Evolutionary conservation across 352 stramenopile species (phyloP).

Genomic region (Phytophthora macrochlamydospora): DNA sequence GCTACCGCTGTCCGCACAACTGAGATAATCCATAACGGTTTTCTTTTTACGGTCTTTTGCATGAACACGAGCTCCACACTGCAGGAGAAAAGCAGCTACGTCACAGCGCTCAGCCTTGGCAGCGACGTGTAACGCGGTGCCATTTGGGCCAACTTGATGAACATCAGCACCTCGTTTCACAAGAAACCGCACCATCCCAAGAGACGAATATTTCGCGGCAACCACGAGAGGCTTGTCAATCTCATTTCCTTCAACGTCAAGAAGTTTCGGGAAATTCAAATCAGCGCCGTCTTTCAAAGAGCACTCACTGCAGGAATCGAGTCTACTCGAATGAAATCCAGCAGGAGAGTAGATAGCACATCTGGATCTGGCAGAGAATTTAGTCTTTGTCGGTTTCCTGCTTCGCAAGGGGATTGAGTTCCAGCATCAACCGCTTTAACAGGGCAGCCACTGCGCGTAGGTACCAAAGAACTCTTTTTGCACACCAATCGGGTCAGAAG

Average conservation of each 20-base stretch:
- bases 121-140: constrained; percentile 74
- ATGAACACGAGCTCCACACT: constrained; percentile 71
- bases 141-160: constrained; percentile 51
- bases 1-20: constrained; percentile 13
- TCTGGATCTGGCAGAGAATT: constrained; percentile 67
- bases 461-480: constrained; percentile 36
- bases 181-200: constrained; percentile 79
- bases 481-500: constrained; percentile 64
- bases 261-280: constrained; percentile 58
- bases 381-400: constrained; percentile 38
- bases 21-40: constrained; percentile 53
- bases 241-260: constrained; percentile 54
- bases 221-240: constrained; percentile 74
- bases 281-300: constrained; percentile 81
- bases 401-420: constrained; percentile 9
- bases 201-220: constrained; percentile 59
- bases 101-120: constrained; percentile 68
- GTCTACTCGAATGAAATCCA: constrained; percentile 78
- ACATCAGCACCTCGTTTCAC: constrained; percentile 80
- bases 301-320: constrained; percentile 74
- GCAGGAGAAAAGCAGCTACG: constrained; percentile 72
- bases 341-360: constrained; percentile 60
- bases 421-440: constrained; percentile 4
- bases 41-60: constrained; percentile 56
- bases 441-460: neutral